Evolutionary conservation across 805 yeast species (phyloP).

Genomic region (Spathaspora sp.): DNA sequence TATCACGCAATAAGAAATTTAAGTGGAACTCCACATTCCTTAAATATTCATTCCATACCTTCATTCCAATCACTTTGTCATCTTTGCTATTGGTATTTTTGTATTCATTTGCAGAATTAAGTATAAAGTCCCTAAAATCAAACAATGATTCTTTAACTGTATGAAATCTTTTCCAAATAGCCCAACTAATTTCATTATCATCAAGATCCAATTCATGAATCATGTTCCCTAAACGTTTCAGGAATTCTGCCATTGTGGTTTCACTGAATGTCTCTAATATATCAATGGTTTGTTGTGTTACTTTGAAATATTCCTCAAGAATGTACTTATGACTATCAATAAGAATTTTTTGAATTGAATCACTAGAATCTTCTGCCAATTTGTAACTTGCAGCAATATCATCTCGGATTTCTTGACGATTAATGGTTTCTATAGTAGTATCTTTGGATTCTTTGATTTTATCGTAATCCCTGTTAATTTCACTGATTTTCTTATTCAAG

Average conservation of each 20-base stretch:
- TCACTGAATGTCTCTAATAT: conserved; percentile 74
- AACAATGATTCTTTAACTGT: conserved; percentile 52
- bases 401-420: conserved; percentile 36
- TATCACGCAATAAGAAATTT: conserved; percentile 51
- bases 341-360: conserved; percentile 20
- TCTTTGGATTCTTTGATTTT: conserved; percentile 20
- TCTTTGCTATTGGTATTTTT: conserved; percentile 10
- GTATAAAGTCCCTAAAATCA: conserved; percentile 51
- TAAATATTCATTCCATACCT: conserved; percentile 31
- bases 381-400: conserved; percentile 22
- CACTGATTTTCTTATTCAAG: conserved; percentile 24
- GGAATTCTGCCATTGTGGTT: conserved; percentile 59
- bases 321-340: conserved; percentile 24
- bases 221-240: conserved; percentile 50
- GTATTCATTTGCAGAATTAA: conserved; percentile 20
- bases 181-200: conserved; percentile 31
- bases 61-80: conserved; percentile 45
- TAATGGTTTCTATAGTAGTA: conserved; percentile 14
- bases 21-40: conserved; percentile 43
- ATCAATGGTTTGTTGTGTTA: conserved; percentile 49
- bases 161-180: conserved; percentile 61
- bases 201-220: conserved; percentile 12
- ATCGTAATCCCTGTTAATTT: conserved; percentile 33
- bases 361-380: conserved; percentile 17
- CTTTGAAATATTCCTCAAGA: conserved; percentile 25